These are phyloP conservation scores for Pythium plurisporium DNA, from an alignment of 352 stramenopile species.

Conservation along the genomic window DNA sequence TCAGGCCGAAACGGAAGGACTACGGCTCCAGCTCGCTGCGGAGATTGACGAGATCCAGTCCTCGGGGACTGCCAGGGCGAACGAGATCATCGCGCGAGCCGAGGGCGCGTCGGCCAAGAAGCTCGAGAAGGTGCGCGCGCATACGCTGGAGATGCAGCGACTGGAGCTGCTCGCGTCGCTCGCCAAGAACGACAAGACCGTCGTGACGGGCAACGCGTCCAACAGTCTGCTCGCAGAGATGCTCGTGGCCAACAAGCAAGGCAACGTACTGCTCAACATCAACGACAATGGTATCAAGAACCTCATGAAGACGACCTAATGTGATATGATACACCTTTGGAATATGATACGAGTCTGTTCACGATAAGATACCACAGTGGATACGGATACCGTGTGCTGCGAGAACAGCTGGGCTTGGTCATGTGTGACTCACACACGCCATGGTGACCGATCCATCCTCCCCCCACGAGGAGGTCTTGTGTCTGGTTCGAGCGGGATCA, in stretches of 20 bases:
- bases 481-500: not conserved
- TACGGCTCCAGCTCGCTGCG: slow-evolving; percentile 23
- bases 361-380: too few species aligned
- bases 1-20: slow-evolving; percentile 21
- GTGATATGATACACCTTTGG: not conserved
- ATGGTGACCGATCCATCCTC: not conserved
- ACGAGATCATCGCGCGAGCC: slow-evolving; percentile 27
- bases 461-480: not conserved
- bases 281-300: slow-evolving; percentile 25
- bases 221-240: slow-evolving; percentile 26
- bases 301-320: slow-evolving; percentile 21
- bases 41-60: slow-evolving; percentile 22
- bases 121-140: slow-evolving; percentile 25
- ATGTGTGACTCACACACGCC: not conserved
- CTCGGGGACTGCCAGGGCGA: slow-evolving; percentile 19
- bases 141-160: slow-evolving; percentile 26
- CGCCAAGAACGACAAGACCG: slow-evolving; percentile 22
- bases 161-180: slow-evolving; percentile 26
- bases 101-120: slow-evolving; percentile 28
- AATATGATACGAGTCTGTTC: not conserved
- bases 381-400: too few species aligned
- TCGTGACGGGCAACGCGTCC: slow-evolving; percentile 24
- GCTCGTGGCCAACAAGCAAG: slow-evolving; percentile 29
- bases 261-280: slow-evolving; percentile 28
- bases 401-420: too few species aligned